phyloP scores from a whole-genome alignment of 2,329 filamentous ascomycete species.

The Triangularia setosa region DNA sequence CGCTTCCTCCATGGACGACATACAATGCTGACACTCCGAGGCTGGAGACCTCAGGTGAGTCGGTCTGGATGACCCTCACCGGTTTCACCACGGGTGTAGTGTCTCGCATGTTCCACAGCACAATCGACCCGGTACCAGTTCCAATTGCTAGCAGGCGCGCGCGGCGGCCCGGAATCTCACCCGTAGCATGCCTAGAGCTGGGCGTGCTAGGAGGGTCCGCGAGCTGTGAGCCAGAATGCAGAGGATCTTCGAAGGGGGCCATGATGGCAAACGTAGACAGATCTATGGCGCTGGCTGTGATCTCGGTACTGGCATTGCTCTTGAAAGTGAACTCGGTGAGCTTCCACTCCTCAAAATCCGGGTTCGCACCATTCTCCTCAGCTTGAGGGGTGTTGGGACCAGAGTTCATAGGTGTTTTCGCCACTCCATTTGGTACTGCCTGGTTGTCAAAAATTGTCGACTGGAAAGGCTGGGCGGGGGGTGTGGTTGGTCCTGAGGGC shows the following conservation, averaged over 20 bases:
- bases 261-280: constrained; percentile 67
- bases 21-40: constrained; percentile 82
- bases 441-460: constrained; percentile 22
- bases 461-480: constrained; percentile 8
- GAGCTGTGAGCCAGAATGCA: constrained; percentile 48
- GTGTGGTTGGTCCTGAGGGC: constrained; percentile 19
- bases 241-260: constrained; percentile 73
- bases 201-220: constrained; percentile 48
- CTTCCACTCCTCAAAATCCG: constrained; percentile 61
- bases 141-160: constrained; percentile 78
- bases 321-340: constrained; percentile 59
- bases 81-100: constrained; percentile 60
- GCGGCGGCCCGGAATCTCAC: constrained; percentile 78
- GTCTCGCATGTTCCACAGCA: constrained; percentile 79
- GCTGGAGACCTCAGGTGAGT: constrained; percentile 81
- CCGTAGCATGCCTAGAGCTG: constrained; percentile 35
- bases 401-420: background rate
- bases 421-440: background rate
- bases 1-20: constrained; percentile 87
- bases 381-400: constrained; percentile 7
- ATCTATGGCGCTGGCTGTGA: constrained; percentile 71
- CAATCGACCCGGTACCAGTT: constrained; percentile 70
- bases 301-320: constrained; percentile 53
- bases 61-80: constrained; percentile 79
- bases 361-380: constrained; percentile 9